A percentile compares a stretch with the other conserved stretches of the same genome.
Conservation (phyloP, 108 stramenopile genomes). For the Conticribra weissflogii region DNA sequence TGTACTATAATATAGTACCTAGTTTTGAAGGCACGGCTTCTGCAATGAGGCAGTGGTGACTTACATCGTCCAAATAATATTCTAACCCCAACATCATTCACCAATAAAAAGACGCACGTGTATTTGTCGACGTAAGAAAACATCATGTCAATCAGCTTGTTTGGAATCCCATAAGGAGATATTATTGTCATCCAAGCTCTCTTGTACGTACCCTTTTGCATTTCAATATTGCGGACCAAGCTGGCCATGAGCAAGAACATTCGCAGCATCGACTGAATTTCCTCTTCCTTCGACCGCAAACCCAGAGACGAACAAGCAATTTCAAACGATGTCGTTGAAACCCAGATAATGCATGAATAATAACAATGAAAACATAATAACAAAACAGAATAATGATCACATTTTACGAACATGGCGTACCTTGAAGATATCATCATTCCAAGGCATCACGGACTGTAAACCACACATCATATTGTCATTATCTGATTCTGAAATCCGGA, state of each 20-base stretch:
- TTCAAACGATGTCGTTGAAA: neutral
- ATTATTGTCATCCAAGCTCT: neutral
- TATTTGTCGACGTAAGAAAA: neutral
- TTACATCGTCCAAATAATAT: too few species aligned
- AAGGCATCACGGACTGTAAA: neutral
- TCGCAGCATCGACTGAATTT: neutral
- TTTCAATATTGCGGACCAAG: neutral
- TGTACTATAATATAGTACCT: too few species aligned
- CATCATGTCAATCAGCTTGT: neutral
- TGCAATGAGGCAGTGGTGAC: too few species aligned
- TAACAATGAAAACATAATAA: neutral
- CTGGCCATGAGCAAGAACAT: neutral
- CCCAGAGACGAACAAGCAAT: neutral
- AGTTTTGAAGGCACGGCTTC: too few species aligned
- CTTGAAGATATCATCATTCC: neutral
- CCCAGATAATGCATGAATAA: neutral
- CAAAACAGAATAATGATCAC: too few species aligned
- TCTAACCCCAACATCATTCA: too few species aligned
- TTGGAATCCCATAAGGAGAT: neutral
- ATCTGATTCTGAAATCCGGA: neutral
- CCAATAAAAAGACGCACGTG: too few species aligned
- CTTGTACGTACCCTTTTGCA: neutral
- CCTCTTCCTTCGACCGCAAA: too few species aligned
- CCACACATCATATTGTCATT: neutral
- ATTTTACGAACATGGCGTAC: too few species aligned